Conservation (phyloP, 73 alveolate genomes). For the Uronychia binucleata region DNA sequence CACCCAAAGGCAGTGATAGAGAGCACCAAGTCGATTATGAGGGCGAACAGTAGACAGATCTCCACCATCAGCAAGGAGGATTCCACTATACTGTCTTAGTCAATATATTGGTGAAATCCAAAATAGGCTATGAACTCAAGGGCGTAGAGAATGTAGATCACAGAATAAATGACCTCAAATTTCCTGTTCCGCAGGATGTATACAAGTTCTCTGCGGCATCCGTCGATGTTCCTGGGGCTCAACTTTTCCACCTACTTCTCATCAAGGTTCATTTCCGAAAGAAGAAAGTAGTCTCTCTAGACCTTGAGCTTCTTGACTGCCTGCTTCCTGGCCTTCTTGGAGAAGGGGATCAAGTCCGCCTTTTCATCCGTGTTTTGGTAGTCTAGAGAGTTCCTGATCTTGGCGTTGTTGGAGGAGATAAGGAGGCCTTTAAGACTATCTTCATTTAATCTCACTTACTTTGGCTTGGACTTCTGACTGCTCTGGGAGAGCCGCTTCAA, state of each 20-base stretch:
- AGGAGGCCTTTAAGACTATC: not conserved
- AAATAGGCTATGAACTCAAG: not conserved
- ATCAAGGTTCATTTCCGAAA: not conserved
- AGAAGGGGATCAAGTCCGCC: not conserved
- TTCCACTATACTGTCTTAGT: not conserved
- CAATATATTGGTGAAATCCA: not conserved
- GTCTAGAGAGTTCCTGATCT: not conserved
- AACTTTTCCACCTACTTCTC: not conserved
- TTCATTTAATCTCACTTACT: too few species aligned
- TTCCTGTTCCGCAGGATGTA: not conserved
- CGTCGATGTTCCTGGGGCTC: not conserved
- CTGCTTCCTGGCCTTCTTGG: not conserved
- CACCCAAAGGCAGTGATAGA: not conserved
- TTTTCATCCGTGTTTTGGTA: not conserved
- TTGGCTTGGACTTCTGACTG: too few species aligned
- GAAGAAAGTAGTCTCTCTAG: not conserved
- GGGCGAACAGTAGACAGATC: not conserved
- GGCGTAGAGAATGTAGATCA: not conserved
- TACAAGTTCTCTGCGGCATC: not conserved
- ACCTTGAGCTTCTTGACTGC: not conserved
- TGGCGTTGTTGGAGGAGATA: not conserved
- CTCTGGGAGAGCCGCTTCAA: too few species aligned
- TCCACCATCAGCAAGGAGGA: not conserved
- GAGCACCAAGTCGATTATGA: not conserved
- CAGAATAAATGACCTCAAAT: not conserved